Conservation (phyloP, 139 green algal species). For the Coelastrella sp. region DNA sequence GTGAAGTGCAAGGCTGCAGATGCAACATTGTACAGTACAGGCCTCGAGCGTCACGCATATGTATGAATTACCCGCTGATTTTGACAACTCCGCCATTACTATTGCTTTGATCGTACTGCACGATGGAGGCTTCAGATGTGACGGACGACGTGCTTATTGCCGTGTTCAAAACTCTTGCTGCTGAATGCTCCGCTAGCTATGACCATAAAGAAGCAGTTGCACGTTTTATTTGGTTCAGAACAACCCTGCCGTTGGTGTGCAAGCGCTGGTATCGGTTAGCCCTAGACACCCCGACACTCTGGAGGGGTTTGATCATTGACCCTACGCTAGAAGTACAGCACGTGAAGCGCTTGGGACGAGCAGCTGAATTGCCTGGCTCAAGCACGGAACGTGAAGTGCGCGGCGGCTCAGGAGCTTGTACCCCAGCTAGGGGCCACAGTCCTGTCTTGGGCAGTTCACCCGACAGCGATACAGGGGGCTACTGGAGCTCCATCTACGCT, state of each 20-base stretch:
- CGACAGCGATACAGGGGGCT: slow-evolving; percentile 36
- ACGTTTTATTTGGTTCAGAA: slow-evolving; percentile 50
- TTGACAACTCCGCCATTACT: too few species aligned
- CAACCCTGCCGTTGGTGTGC: slow-evolving; percentile 43
- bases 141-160: slow-evolving; percentile 46
- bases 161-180: slow-evolving; percentile 37
- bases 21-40: too few species aligned
- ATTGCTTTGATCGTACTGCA: too few species aligned
- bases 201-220: neutral
- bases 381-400: neutral
- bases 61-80: too few species aligned
- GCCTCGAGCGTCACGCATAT: too few species aligned
- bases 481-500: slow-evolving; percentile 28
- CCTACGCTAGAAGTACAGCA: slow-evolving; percentile 4
- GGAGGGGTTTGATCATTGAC: slow-evolving; percentile 1
- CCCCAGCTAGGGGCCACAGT: neutral
- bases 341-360: neutral
- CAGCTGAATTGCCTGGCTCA: neutral
- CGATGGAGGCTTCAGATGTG: neutral
- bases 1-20: too few species aligned
- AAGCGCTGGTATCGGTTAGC: slow-evolving; percentile 49
- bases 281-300: neutral
- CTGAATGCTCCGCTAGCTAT: neutral
- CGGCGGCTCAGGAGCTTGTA: neutral
- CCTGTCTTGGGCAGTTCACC: slow-evolving; percentile 29